Conservation (phyloP, 225 moss, liverwort and hornwort species). For the Lunularia cruciata region DNA sequence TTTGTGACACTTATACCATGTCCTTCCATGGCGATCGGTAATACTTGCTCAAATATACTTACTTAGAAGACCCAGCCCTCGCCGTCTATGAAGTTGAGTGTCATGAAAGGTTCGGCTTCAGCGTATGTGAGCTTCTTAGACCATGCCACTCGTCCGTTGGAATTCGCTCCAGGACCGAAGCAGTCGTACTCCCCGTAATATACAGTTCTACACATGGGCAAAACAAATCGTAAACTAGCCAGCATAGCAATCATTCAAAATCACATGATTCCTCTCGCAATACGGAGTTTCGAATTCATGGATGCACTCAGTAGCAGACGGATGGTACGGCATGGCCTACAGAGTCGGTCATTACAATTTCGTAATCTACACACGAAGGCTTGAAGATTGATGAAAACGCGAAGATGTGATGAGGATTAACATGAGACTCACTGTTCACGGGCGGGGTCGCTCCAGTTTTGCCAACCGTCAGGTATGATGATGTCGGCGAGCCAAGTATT, state of each 20-base stretch:
- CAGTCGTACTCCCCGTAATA: constrained; percentile 50
- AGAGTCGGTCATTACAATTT: too few species aligned
- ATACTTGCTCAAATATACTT: too few species aligned
- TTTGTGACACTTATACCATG: too few species aligned
- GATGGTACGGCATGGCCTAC: too few species aligned
- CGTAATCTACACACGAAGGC: too few species aligned
- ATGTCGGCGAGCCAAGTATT: constrained; percentile 45
- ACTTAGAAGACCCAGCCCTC: constrained; percentile 33
- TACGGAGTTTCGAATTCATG: too few species aligned
- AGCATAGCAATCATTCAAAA: too few species aligned
- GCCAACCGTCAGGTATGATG: constrained; percentile 48
- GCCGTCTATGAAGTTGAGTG: constrained; percentile 37
- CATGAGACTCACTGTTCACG: constrained; percentile 31
- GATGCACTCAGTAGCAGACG: too few species aligned
- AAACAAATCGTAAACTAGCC: background rate
- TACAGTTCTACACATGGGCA: constrained; percentile 29
- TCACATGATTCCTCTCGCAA: too few species aligned
- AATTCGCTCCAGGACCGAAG: constrained; percentile 37
- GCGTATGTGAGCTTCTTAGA: constrained; percentile 26
- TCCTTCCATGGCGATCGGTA: too few species aligned
- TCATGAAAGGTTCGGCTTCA: constrained; percentile 40
- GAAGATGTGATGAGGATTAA: too few species aligned
- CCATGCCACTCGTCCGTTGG: constrained; percentile 37
- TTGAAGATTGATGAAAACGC: too few species aligned
- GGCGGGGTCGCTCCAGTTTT: constrained; percentile 44